phyloP scores from a whole-genome alignment of 805 yeast genomes.

The Kodamaea fukazawae region DNA sequence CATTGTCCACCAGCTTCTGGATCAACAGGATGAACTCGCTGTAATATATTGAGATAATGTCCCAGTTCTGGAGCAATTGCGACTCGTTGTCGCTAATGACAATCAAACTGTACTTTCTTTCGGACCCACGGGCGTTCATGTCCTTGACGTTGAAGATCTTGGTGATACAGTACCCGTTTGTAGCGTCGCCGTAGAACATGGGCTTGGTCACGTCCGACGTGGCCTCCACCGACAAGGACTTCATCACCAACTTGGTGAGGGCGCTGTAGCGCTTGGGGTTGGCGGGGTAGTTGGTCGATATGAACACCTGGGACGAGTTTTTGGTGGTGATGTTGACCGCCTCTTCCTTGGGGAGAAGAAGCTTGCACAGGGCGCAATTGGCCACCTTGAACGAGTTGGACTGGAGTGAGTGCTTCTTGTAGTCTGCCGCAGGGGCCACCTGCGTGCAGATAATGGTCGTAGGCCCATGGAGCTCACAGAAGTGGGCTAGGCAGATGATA shows the following conservation, averaged over 20 bases:
- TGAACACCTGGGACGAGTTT: constrained; percentile 28
- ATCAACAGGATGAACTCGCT: constrained; percentile 20
- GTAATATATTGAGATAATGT: constrained; percentile 41
- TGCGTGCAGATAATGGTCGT: constrained; percentile 64
- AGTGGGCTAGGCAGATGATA: constrained; percentile 62
- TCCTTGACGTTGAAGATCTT: constrained; percentile 63
- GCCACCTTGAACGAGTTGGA: constrained; percentile 43
- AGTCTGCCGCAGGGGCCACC: constrained; percentile 18
- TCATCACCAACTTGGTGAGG: constrained; percentile 58
- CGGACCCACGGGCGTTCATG: constrained; percentile 69
- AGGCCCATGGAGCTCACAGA: constrained; percentile 80
- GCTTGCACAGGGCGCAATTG: constrained; percentile 58
- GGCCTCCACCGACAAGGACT: constrained; percentile 65
- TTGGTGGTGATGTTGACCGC: constrained; percentile 19
- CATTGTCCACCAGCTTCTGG: constrained; percentile 17
- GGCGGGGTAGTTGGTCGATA: constrained; percentile 63
- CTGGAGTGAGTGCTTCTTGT: constrained; percentile 19
- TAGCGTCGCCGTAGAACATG: constrained; percentile 59
- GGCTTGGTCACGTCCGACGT: constrained; percentile 58
- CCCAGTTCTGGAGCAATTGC: constrained; percentile 56
- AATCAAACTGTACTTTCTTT: constrained; percentile 61
- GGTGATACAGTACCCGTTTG: constrained; percentile 58
- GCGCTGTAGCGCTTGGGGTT: constrained; percentile 47
- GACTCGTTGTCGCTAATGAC: constrained; percentile 55
- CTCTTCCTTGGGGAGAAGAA: constrained; percentile 47